Conservation (phyloP, 345 rosid genomes). For the Gynandropsis gynandra region DNA sequence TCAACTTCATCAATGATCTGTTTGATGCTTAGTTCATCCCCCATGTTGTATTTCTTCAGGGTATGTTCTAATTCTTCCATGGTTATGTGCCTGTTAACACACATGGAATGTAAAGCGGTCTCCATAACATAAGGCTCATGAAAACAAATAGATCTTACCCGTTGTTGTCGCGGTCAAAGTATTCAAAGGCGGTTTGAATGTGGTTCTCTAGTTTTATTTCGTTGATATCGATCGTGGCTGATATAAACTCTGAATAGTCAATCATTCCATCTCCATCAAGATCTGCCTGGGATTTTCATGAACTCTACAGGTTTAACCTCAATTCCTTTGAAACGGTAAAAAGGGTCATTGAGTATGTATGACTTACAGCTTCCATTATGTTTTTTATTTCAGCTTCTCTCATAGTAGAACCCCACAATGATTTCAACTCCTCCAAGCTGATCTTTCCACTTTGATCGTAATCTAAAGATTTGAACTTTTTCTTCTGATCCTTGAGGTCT, state of each 20-base stretch:
- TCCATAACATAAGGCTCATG: not conserved
- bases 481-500: conserved; percentile 36
- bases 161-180: conserved; percentile 30
- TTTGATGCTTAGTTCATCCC: conserved; percentile 29
- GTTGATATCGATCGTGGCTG: conserved; percentile 36
- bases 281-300: conserved; percentile 25
- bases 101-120: not conserved
- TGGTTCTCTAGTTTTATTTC: conserved; percentile 33
- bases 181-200: conserved; percentile 30
- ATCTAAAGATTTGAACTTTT: conserved; percentile 36
- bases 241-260: conserved; percentile 31
- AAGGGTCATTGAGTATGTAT: too few species aligned
- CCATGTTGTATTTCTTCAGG: conserved; percentile 31
- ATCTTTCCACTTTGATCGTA: conserved; percentile 42
- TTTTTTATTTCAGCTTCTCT: conserved; percentile 37
- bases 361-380: conserved; percentile 45
- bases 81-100: conserved; percentile 26
- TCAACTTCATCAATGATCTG: conserved; percentile 32
- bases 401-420: conserved; percentile 37
- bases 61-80: conserved; percentile 31
- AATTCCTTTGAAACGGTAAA: not conserved
- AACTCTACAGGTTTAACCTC: not conserved
- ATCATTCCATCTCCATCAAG: conserved; percentile 37
- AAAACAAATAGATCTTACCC: conserved; percentile 17
- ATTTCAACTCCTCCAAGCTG: conserved; percentile 36